Evolutionary conservation across 768 basidiomycete genomes (phyloP), one percentile per base, ranked within the genome.

Genomic region (Rossbeevera mucosa): DNA sequence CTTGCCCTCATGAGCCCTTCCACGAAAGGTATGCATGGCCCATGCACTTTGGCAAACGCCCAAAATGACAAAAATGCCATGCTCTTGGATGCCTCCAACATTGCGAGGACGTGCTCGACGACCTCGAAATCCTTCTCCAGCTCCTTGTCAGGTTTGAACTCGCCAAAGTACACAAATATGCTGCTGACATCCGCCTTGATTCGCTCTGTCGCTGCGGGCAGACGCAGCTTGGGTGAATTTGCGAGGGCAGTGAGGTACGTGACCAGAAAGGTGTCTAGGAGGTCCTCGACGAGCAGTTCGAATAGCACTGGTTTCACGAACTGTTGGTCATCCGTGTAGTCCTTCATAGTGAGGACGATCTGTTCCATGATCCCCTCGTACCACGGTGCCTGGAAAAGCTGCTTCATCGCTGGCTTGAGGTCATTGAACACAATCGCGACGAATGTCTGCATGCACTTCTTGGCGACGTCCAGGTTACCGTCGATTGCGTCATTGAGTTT

Each of bases 381-480:
- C 96, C 96, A 98, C 1, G 77, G 59, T 6, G 80, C 74, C 53
- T 86, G 85, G 79, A 98, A 94, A 31, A 98, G 77, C 33, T 76
- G 77, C 66, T 91, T 93, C 14, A 83, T 88, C 9, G 88, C 94
- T 0, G 88, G 83, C 66, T 87, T 91, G 59, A 98, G 73, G 67
- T 98, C 96, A 69, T 96, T 90, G 76, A 96, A 93, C 61, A 98
- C 86, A 62, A 95, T 83, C 60, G 91, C 89, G 63, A 99, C 94
- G 52, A 99, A 81, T 0, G 88, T 88, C 61, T 95, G 90, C 20
- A 89, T 93, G 75, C 94, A 98, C 67, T 91, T 91, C 76, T 98
- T 98, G 48, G 94, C 94, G 33, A 98, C 92, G 69, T 99, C 96
- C 56, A 98, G 81, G 70, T 94, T 98, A 3, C 96, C 96, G 66